Evolutionary conservation across 1,284 basidiomycete genomes (phyloP).

Genomic region (Leucoagaricus sp.): DNA sequence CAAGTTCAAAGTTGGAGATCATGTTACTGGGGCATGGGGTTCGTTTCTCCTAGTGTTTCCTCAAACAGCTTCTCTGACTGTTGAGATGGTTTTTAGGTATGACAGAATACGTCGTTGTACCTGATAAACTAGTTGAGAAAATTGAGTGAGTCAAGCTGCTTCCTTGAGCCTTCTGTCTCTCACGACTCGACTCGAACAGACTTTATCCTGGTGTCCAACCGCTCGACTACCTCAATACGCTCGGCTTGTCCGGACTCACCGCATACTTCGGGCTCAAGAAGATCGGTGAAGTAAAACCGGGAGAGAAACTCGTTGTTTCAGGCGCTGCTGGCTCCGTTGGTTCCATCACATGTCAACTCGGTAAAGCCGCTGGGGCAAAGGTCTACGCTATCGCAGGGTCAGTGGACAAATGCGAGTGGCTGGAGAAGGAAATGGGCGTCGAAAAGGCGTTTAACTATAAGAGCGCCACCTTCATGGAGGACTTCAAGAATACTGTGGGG

Average conservation of each 20-base stretch:
- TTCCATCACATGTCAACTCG: constrained; percentile 75
- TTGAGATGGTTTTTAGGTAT: constrained; percentile 51
- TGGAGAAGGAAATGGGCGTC: constrained; percentile 79
- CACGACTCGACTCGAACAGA: no score
- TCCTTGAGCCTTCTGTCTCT: neutral
- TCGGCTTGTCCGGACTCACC: constrained; percentile 77
- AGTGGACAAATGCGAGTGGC: constrained; percentile 81
- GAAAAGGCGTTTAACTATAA: constrained; percentile 91
- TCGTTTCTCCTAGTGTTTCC: constrained; percentile 26
- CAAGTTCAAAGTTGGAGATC: constrained; percentile 62
- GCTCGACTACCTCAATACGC: constrained; percentile 77
- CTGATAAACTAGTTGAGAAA: constrained; percentile 53
- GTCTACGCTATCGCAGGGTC: constrained; percentile 82
- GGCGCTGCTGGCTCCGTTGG: constrained; percentile 91
- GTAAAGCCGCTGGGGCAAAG: constrained; percentile 71
- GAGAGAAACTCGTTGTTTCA: constrained; percentile 84
- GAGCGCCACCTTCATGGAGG: constrained; percentile 64
- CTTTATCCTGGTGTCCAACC: constrained; percentile 54
- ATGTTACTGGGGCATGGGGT: constrained; percentile 64
- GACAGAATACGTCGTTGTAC: constrained; percentile 74
- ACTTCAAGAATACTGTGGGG: constrained; percentile 60
- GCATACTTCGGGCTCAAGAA: constrained; percentile 88
- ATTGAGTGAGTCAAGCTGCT: constrained; percentile 45
- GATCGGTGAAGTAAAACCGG: constrained; percentile 75
- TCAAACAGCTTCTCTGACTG: neutral